Evolutionary conservation across 768 basidiomycete species (phyloP), one percentile per base, ranked within the genome.

Genomic region (Tulasnella sp.): DNA sequence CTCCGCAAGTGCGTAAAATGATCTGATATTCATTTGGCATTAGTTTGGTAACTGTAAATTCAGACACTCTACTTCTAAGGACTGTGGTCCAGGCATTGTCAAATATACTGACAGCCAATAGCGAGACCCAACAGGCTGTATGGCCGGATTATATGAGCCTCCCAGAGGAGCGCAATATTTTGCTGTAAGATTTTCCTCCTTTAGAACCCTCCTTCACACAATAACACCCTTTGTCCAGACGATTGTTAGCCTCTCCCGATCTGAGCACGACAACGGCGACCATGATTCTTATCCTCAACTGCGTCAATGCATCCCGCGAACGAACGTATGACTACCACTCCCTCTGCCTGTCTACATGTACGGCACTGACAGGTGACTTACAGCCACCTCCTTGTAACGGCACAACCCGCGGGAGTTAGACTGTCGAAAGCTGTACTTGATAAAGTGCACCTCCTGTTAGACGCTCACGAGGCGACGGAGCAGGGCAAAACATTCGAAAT

Each of bases 101-200:
- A 27, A 98, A 98, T 84, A 87, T 95, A 34, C 89, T 97, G 42
- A 95, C 96, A 2, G 88, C 89, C 10, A 94, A 95, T 80, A 89
- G 91, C 58, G 82, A 80, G 10, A 87, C 92, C 71, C 87, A 89
- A 80, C 84, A 87, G n/a, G 87, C 84, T 31, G 85, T 93, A 42
- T 95, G 92, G 93, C 87, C 87, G 46, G 87, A 85, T 1, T 92
- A 92, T 82, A 85, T 94, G 83, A 88, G 87, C 76, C 87, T 93
- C 5, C 89, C 92, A 0, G 94, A 94, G 82, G 91, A 93, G 81
- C 88, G 92, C 83, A 89, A 90, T 72, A 87, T 97, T 14, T 85
- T 97, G 78, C 88, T 93, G 96, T 97, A 83, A 83, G 89, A 80
- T 71, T 36, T 76, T 34, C 81, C 21, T 72, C 81, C 91, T 91